These are phyloP conservation scores for Entomortierella chlamydospora DNA, from an alignment of 192 early-diverging fungal species.

Conservation along the genomic window DNA sequence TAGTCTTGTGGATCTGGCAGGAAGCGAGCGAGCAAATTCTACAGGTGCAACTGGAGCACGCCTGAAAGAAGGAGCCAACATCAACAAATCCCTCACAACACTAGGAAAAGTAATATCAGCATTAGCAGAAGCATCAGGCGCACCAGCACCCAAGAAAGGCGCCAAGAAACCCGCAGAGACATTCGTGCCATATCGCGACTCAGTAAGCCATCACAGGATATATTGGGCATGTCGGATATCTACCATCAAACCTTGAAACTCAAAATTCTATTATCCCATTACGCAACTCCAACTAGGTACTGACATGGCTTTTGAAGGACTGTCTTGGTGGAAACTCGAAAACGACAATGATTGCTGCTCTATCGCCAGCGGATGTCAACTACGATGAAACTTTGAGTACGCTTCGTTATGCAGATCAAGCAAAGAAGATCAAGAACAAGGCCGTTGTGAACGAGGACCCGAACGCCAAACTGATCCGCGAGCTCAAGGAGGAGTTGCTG, in stretches of 20 bases:
- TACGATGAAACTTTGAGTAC: constrained; percentile 87
- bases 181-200: constrained; percentile 93
- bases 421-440: constrained; percentile 91
- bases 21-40: constrained; percentile 89
- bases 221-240: not conserved
- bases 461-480: constrained; percentile 80
- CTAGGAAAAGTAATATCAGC: constrained; percentile 95
- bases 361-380: constrained; percentile 75
- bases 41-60: constrained; percentile 88
- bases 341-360: constrained; percentile 83
- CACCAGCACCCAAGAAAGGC: constrained; percentile 51
- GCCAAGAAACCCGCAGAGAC: constrained; percentile 58
- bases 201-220: constrained; percentile 57
- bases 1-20: constrained; percentile 93
- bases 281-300: constrained; percentile 54
- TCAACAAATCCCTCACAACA: constrained; percentile 93
- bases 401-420: constrained; percentile 90
- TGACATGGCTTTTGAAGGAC: constrained; percentile 90
- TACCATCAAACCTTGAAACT: not conserved
- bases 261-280: not conserved
- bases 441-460: constrained; percentile 93
- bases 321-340: constrained; percentile 87
- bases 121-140: constrained; percentile 76
- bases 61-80: constrained; percentile 93
- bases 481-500: constrained; percentile 85